Conservation (phyloP, 164 flowering plant genomes). For the Houttuynia cordata region DNA sequence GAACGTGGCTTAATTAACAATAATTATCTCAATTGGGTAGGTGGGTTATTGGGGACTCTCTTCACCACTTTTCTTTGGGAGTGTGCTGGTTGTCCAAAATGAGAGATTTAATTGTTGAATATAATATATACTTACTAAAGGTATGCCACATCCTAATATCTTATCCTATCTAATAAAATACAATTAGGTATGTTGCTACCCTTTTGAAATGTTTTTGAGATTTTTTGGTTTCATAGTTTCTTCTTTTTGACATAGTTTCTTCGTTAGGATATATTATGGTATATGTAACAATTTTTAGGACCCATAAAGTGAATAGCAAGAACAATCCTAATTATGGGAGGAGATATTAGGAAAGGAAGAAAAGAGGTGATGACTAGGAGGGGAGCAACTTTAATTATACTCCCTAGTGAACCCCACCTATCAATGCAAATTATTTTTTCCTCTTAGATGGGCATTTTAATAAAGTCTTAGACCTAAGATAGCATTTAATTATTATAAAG, state of each 20-base stretch:
- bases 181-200: too few relatives aligned
- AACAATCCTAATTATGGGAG: neutral
- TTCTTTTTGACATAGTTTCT: too few relatives aligned
- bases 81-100: neutral
- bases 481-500: constrained; percentile 18
- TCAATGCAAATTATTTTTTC: constrained; percentile 28
- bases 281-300: too few relatives aligned
- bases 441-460: constrained; percentile 8
- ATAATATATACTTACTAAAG: too few relatives aligned
- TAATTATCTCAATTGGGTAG: constrained; percentile 6
- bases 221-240: too few relatives aligned
- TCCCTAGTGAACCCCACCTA: constrained; percentile 22
- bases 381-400: constrained; percentile 8
- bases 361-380: neutral
- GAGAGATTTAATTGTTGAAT: neutral
- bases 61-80: neutral
- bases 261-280: too few relatives aligned
- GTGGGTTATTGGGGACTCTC: neutral
- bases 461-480: constrained; percentile 3
- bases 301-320: too few relatives aligned
- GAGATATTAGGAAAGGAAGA: neutral
- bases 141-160: too few relatives aligned
- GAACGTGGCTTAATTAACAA: neutral
- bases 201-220: too few relatives aligned
- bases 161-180: too few relatives aligned